These are phyloP conservation scores for Penicillium palitans DNA, from an alignment of 2,329 filamentous ascomycete species.

Conservation along the genomic window DNA sequence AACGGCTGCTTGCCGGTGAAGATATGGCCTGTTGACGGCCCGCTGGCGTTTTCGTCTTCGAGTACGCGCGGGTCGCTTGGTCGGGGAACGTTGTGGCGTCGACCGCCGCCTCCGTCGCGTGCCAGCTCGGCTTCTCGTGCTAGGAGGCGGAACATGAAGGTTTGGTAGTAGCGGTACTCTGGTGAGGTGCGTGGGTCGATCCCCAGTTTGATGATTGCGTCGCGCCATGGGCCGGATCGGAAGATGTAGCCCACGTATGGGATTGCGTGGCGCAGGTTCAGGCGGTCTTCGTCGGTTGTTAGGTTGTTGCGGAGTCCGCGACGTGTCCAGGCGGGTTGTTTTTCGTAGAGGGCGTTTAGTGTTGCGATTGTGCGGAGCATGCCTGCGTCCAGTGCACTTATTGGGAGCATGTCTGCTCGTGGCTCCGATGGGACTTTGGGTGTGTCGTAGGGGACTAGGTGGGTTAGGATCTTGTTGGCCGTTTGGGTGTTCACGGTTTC, in stretches of 20 bases:
- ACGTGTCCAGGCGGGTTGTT: constrained; percentile 83
- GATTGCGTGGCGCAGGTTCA: constrained; percentile 69
- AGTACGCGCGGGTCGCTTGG: constrained; percentile 8
- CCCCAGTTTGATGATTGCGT: constrained; percentile 81
- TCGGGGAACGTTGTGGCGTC: constrained; percentile 33
- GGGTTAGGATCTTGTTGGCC: constrained; percentile 60
- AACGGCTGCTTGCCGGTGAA: constrained; percentile 75
- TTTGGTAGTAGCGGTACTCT: constrained; percentile 80
- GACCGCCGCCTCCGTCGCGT: constrained; percentile 32
- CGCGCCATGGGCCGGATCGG: constrained; percentile 86
- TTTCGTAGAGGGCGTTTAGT: constrained; percentile 65
- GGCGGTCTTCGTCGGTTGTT: constrained; percentile 49
- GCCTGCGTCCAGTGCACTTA: constrained; percentile 54
- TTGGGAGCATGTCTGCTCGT: constrained; percentile 56
- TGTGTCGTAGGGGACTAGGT: constrained; percentile 61
- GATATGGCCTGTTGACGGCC: constrained; percentile 55
- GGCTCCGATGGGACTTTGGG: constrained; percentile 61
- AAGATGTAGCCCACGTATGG: constrained; percentile 91
- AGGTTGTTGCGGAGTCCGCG: constrained; percentile 77
- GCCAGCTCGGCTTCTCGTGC: constrained; percentile 37
- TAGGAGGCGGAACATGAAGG: constrained; percentile 76
- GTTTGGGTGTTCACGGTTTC: constrained; percentile 58
- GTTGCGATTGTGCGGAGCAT: constrained; percentile 65
- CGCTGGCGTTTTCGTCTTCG: not conserved
- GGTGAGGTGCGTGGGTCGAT: constrained; percentile 79